Conservation (phyloP, 2,329 filamentous ascomycete genomes). For the Rhynchosporium secalis region DNA sequence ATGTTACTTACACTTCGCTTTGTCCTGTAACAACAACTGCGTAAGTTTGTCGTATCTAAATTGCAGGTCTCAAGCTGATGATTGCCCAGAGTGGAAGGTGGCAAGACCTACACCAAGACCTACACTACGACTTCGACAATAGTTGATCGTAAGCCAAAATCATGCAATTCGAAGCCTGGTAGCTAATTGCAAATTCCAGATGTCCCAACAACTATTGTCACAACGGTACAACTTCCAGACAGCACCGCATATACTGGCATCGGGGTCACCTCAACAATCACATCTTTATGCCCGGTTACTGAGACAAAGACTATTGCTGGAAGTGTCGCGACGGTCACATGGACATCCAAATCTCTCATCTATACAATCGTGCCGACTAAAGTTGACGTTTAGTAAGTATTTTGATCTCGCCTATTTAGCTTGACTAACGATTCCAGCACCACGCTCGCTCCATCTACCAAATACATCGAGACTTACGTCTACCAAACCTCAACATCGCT, state of each 20-base stretch:
- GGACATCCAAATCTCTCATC: slow-evolving; percentile 31
- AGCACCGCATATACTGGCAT: slow-evolving; percentile 17
- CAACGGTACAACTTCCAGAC: slow-evolving; percentile 30
- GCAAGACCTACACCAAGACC: slow-evolving; percentile 43
- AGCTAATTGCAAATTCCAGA: background rate
- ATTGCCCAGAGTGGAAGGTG: slow-evolving; percentile 37
- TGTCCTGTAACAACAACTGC: slow-evolving; percentile 44
- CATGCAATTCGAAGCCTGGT: background rate
- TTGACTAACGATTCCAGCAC: slow-evolving; percentile 14
- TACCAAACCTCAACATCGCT: slow-evolving; percentile 43
- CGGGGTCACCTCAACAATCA: slow-evolving; percentile 34
- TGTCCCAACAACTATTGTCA: slow-evolving; percentile 26
- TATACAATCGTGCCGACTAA: slow-evolving; percentile 28
- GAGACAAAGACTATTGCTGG: slow-evolving; percentile 46
- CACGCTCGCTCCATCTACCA: slow-evolving; percentile 16
- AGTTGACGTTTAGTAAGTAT: slow-evolving; percentile 22
- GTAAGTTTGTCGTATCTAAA: slow-evolving; percentile 14
- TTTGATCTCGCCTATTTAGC: background rate
- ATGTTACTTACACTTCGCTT: slow-evolving; percentile 32
- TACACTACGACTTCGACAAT: slow-evolving; percentile 46
- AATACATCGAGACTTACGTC: slow-evolving; percentile 38
- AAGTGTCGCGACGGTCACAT: slow-evolving; percentile 20
- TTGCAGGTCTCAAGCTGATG: slow-evolving; percentile 15
- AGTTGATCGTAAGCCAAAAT: background rate
- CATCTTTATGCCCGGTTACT: slow-evolving; percentile 45